Evolutionary conservation across 2,329 filamentous ascomycete species (phyloP).

Genomic region (Phaeoacremonium minimum): DNA sequence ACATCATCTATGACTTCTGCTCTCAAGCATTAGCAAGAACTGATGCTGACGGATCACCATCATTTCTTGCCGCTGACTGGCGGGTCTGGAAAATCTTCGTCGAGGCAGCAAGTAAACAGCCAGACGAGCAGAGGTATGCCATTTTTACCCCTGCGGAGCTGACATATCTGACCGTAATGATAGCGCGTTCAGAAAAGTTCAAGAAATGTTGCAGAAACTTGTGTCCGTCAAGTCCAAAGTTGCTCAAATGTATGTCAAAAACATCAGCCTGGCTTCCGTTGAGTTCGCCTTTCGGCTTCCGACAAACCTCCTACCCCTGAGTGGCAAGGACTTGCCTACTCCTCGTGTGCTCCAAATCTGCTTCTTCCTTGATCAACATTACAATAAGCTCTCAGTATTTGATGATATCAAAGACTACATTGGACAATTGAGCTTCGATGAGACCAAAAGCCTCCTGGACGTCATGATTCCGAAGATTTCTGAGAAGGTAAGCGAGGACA

Average conservation of each 20-base stretch:
- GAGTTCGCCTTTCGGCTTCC: conserved; percentile 23
- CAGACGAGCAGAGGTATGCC: conserved; percentile 13
- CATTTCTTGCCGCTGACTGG: conserved; percentile 40
- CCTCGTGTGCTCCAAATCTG: conserved; percentile 24
- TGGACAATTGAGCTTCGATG: conserved; percentile 32
- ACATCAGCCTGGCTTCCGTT: conserved; percentile 23
- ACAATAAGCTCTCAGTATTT: conserved; percentile 29
- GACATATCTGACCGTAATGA: neutral
- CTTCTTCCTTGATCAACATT: conserved; percentile 24
- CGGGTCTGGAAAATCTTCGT: conserved; percentile 27
- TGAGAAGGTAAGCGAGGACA: conserved; percentile 24
- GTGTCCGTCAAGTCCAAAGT: conserved; percentile 17
- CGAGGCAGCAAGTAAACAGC: conserved; percentile 20
- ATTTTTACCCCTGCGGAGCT: neutral
- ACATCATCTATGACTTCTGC: conserved; percentile 36
- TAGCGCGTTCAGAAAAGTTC: conserved; percentile 21
- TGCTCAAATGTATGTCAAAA: conserved; percentile 27
- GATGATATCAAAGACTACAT: conserved; percentile 41
- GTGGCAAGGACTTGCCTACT: conserved; percentile 8
- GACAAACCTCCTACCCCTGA: conserved; percentile 7
- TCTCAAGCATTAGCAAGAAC: conserved; percentile 33
- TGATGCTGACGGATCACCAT: conserved; percentile 29
- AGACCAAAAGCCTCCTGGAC: conserved; percentile 33
- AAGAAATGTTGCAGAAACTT: conserved; percentile 19
- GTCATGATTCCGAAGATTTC: conserved; percentile 26